Evolutionary conservation across 306 rosid genomes (phyloP).

Genomic region (Trichosanthes cucumerina): DNA sequence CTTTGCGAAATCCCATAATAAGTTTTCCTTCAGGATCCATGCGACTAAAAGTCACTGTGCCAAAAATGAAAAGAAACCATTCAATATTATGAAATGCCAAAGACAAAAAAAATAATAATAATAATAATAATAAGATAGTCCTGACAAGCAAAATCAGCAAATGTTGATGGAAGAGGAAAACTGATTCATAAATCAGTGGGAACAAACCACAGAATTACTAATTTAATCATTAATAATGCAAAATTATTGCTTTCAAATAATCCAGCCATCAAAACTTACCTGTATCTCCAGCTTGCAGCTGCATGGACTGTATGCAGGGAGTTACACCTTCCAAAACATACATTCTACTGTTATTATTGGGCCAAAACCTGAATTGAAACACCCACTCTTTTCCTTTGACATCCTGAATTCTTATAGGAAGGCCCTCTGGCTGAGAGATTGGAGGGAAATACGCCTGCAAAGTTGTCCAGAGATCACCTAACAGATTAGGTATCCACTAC

Average conservation of each 20-base stretch:
- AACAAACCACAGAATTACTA: neutral
- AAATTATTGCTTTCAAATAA: neutral
- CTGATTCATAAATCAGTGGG: neutral
- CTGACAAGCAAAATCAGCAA: neutral
- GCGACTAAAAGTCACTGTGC: conserved; percentile 90
- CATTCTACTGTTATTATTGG: conserved; percentile 99
- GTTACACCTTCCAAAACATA: conserved; percentile 98
- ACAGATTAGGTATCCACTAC: conserved; percentile 10
- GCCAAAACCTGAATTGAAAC: conserved; percentile 99
- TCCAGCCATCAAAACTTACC: conserved; percentile 36
- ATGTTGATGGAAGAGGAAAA: neutral
- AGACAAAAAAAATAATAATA: neutral
- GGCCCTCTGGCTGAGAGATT: conserved; percentile 99
- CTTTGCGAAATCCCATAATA: conserved; percentile 95
- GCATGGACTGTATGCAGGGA: conserved; percentile 99
- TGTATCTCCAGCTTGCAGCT: conserved; percentile 98
- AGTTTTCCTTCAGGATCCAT: conserved; percentile 99
- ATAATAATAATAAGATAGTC: neutral
- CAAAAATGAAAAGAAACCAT: conserved; percentile 9
- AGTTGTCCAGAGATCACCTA: conserved; percentile 12
- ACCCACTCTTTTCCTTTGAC: conserved; percentile 98
- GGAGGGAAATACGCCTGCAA: conserved; percentile 95
- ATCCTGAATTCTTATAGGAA: conserved; percentile 91
- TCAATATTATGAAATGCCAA: neutral
- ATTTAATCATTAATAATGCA: neutral